Base-by-base conservation (phyloP, 2,329 filamentous ascomycete genomes). In the Graphilbum ipis-grandicollis region DNA sequence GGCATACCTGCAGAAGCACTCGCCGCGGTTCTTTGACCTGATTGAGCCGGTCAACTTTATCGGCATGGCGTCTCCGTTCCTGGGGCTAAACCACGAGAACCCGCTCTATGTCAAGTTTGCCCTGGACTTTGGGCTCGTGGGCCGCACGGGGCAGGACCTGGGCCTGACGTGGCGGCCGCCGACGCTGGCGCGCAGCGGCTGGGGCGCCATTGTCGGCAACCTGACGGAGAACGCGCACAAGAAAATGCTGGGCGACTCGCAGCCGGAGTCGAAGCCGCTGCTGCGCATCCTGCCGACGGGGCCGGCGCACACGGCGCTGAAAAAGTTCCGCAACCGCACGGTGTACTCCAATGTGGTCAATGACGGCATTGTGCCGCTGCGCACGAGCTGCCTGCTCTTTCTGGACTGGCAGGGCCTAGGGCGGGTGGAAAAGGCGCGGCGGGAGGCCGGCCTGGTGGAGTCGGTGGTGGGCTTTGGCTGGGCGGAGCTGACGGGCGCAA, bases 271-370 rank as follows among this genome's bases (percentile, higher is more conserved):
- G 1, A 96, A 96, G 53, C 88, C 88, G 3, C 60, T 96, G 28
- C 59, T 96, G 17, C 71, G 88, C 17, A 92, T 96, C 43, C 58
- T 96, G 19, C 88, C 90, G 0, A 93, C 83, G 8, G 88, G 88
- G 0, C 86, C 88, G 14, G 90, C 88, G 7, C 86, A 94, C 54
- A 71, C 74, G 38, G 88, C 86, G 1, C 59, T 96, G 30, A 77
- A 79, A 51, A 84, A 82, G 57, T 96, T 96, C 54, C 68, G 83
- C 18, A 93, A 92, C 52, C 69, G 88, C 14, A 96, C 90, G 0
- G 66, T 94, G 2, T 96, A 96, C 54, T 93, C 86, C 2, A 96
- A 96, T 49, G 86, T 96, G 12, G 88, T 96, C 46, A 96, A 96
- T 50, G 88, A 96, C 56, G 88, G 86, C 3, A 94, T 98, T 46